phyloP scores from a whole-genome alignment of 2,329 filamentous ascomycete genomes.

The Fusarium agapanthi region DNA sequence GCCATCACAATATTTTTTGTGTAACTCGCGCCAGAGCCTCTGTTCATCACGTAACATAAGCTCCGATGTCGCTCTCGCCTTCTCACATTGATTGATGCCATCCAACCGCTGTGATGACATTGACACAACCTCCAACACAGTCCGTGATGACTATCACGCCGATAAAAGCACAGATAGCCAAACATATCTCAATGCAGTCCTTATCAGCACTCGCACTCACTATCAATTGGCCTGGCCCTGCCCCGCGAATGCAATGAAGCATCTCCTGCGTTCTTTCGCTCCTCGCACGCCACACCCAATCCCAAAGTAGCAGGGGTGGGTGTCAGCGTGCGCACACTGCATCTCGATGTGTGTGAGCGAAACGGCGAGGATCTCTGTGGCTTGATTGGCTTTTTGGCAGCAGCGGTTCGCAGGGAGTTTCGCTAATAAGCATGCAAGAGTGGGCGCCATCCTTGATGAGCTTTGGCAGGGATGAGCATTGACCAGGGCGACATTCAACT shows the following conservation, averaged over 20 bases:
- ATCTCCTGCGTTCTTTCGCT: conserved; percentile 26
- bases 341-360: conserved; percentile 24
- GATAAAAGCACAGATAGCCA: conserved; percentile 3
- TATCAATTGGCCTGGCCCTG: conserved; percentile 7
- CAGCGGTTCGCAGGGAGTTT: conserved; percentile 10
- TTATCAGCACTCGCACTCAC: conserved; percentile 33
- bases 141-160: background rate
- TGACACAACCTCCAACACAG: conserved; percentile 20
- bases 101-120: conserved; percentile 7
- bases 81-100: background rate
- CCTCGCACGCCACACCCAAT: conserved; percentile 23
- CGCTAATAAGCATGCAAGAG: conserved; percentile 25
- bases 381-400: conserved; percentile 19
- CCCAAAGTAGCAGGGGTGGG: background rate
- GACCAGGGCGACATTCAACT: conserved; percentile 11
- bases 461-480: conserved; percentile 1
- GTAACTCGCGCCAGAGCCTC: conserved; percentile 18
- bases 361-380: conserved; percentile 18
- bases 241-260: conserved; percentile 27
- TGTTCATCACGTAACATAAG: conserved; percentile 1
- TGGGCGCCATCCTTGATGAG: background rate
- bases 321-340: background rate
- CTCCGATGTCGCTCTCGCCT: conserved; percentile 7
- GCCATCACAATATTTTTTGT: conserved; percentile 9
- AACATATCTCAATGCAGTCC: conserved; percentile 22